These are phyloP conservation scores for Zea luxurians DNA, from an alignment of 176 grass and related monocot genomes.

Conservation along the genomic window DNA sequence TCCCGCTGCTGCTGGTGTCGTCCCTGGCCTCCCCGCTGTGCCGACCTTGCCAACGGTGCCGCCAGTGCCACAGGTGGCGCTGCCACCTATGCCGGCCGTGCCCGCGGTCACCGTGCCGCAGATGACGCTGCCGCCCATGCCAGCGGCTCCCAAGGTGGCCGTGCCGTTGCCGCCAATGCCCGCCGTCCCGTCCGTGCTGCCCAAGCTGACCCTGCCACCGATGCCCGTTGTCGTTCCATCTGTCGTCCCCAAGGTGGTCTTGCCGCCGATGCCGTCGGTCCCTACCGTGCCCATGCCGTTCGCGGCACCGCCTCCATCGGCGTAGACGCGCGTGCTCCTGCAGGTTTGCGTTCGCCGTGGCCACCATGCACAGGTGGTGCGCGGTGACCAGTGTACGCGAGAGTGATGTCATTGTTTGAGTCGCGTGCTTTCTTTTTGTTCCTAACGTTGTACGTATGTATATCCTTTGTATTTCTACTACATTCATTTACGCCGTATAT, in stretches of 20 bases:
- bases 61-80: not conserved
- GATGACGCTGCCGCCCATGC: not conserved
- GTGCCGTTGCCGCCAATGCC: not conserved
- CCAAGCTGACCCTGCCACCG: not conserved
- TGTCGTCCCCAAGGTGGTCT: not conserved
- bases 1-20: not conserved
- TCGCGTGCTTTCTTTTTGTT: not conserved
- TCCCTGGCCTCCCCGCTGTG: not conserved
- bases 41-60: not conserved
- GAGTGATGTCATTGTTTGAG: not conserved
- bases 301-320: slow-evolving; percentile 30
- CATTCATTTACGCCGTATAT: not conserved
- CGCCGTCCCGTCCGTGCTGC: not conserved
- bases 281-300: slow-evolving; percentile 24
- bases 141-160: not conserved
- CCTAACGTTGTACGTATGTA: not conserved
- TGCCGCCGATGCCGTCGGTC: slow-evolving; percentile 27
- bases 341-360: not conserved
- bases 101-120: not conserved
- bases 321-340: not conserved
- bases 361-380: not conserved
- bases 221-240: not conserved
- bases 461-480: not conserved
- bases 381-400: not conserved
- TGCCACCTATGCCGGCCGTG: not conserved